Evolutionary conservation across 345 rosid species (phyloP), one percentile per base, ranked within the genome.

Genomic region (Brassica nigra): DNA sequence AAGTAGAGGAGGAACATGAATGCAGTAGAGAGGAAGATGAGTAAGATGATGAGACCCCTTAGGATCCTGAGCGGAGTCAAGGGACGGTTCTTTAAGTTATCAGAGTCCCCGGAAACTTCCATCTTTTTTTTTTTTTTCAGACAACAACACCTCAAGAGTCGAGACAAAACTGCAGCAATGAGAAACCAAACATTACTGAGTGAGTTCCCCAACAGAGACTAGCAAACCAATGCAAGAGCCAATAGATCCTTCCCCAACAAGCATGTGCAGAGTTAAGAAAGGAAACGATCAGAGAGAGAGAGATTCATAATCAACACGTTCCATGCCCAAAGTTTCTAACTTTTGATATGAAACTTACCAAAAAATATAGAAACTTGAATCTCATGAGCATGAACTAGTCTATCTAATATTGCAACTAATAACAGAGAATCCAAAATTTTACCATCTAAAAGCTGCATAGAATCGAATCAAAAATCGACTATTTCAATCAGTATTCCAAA

Each of bases 21-120:
- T 30, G 95, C 90, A 30, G 94, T 90, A 18, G 89, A 88, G 5
- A 92, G 33, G 80, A 82, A 90, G 84, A 90, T 90, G 66, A 83
- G 63, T 23, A 92, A 67, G 84, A 92, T 90, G 61, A 87, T 72
- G 72, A 89, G 5, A 30, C 97, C 97, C 77, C 97, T 84, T 37
- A 87, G 65, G 78, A 89, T 44, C 87, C 90, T 85, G 74, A 87
- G 47, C 31, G 85, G 92, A 39, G 89, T 92, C 80, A 92, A 82
- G 29, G 88, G 88, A 3, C 83, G 89, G 47, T 86, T 89, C 74
- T 88, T 89, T 57, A 86, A 74, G 71, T 75, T 76, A 83, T 80
- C 82, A 52, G 81, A 68, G 68, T 86, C 85, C 68, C 71, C 72
- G 68, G 58, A 28, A 59, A 27, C 88, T 77, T 89, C 93, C 92